These are phyloP conservation scores for Oryza rufipogon DNA, from an alignment of 176 grass and related monocot species.

Conservation along the genomic window DNA sequence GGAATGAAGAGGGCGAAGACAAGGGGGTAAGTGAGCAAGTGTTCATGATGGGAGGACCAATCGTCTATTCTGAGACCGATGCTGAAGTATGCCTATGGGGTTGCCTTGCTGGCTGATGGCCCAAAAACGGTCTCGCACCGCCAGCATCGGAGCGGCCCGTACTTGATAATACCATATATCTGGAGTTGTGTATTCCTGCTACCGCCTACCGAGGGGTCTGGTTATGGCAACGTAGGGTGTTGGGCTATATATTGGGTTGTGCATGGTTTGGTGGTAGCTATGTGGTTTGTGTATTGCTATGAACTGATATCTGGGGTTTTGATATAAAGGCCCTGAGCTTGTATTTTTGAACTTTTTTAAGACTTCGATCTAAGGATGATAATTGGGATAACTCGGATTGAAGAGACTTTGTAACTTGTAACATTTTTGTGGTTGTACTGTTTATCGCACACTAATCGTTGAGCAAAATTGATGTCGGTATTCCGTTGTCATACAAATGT, in stretches of 20 bases:
- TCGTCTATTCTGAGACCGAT: slow-evolving; percentile 50
- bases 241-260: slow-evolving; percentile 47
- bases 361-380: slow-evolving; percentile 18
- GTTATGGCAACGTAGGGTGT: slow-evolving; percentile 39
- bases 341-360: slow-evolving; percentile 38
- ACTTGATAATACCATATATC: slow-evolving; percentile 62
- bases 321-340: slow-evolving; percentile 32
- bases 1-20: slow-evolving; percentile 96
- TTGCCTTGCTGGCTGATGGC: slow-evolving; percentile 48
- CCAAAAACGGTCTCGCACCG: slow-evolving; percentile 17
- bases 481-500: too few relatives aligned
- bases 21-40: slow-evolving; percentile 55
- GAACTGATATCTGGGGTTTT: slow-evolving; percentile 31
- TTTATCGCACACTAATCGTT: not conserved
- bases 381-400: slow-evolving; percentile 24
- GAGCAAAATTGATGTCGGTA: not conserved
- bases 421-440: not conserved
- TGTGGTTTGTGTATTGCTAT: slow-evolving; percentile 47
- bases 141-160: slow-evolving; percentile 42
- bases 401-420: not conserved
- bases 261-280: slow-evolving; percentile 40
- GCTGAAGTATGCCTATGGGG: slow-evolving; percentile 51
- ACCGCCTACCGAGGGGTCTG: slow-evolving; percentile 38
- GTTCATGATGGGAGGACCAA: slow-evolving; percentile 38
- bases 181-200: slow-evolving; percentile 54